Evolutionary conservation across 2,329 filamentous ascomycete species (phyloP).

Genomic region (Colletotrichum sp.): DNA sequence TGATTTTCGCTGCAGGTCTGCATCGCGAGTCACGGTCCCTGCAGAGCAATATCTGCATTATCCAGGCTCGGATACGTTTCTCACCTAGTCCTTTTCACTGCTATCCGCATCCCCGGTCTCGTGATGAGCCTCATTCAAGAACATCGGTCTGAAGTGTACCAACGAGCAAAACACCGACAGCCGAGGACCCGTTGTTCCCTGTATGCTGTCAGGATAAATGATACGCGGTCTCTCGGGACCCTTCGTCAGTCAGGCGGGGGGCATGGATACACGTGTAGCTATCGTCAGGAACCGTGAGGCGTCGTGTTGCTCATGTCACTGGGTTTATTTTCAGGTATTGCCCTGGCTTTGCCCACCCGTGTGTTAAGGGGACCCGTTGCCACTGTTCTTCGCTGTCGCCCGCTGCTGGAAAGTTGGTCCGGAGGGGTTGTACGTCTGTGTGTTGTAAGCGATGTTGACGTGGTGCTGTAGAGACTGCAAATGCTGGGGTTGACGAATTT

Average conservation of each 20-base stretch:
- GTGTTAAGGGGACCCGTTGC: not conserved
- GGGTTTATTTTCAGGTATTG: not conserved
- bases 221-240: not conserved
- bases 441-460: not conserved
- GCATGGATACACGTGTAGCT: not conserved
- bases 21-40: constrained; percentile 1
- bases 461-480: not conserved
- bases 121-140: not conserved
- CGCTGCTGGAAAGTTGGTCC: not conserved
- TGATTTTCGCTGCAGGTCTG: not conserved
- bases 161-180: not conserved
- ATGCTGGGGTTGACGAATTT: not conserved
- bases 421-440: not conserved
- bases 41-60: not conserved
- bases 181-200: not conserved
- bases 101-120: not conserved
- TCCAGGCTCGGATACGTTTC: not conserved
- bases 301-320: not conserved
- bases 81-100: not conserved
- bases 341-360: not conserved
- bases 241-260: not conserved
- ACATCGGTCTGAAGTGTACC: not conserved
- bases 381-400: not conserved
- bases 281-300: not conserved
- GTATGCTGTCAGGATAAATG: not conserved